phyloP scores from a whole-genome alignment of 345 rosid genomes.

The Kandelia obovata region DNA sequence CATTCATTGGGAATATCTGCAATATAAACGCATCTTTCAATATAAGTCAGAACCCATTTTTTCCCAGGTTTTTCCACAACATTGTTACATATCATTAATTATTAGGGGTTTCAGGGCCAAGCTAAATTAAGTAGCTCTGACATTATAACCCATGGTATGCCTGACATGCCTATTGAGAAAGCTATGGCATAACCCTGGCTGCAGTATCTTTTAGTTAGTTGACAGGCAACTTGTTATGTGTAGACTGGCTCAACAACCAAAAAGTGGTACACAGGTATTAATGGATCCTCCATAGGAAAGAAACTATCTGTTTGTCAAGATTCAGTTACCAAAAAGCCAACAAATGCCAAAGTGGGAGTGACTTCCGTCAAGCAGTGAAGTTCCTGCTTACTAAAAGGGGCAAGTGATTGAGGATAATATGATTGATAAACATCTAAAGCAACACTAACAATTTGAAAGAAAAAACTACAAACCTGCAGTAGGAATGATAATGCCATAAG shows the following conservation, averaged over 20 bases:
- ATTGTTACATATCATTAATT: background rate
- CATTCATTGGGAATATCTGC: conserved; percentile 72
- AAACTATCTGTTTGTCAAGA: too few relatives aligned
- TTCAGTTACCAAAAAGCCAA: conserved; percentile 35
- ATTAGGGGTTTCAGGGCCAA: too few relatives aligned
- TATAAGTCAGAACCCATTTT: background rate
- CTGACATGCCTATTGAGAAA: conserved; percentile 45
- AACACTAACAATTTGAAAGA: too few relatives aligned
- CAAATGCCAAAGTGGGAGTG: conserved; percentile 24
- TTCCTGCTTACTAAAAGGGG: conserved; percentile 16
- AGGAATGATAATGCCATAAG: conserved; percentile 45
- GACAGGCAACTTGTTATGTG: background rate
- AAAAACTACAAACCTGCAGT: conserved; percentile 35
- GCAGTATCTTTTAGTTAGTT: background rate
- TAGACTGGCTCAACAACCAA: background rate
- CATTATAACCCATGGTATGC: conserved; percentile 59
- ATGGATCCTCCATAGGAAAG: background rate
- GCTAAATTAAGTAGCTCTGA: conserved; percentile 46
- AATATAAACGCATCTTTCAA: background rate
- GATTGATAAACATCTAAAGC: background rate
- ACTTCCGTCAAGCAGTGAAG: conserved; percentile 13
- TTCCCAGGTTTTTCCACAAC: background rate
- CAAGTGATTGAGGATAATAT: background rate
- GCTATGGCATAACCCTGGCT: conserved; percentile 35
- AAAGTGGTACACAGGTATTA: background rate